Evolutionary conservation across 305 asterid species (phyloP).

Genomic region (Petunia hybrid): DNA sequence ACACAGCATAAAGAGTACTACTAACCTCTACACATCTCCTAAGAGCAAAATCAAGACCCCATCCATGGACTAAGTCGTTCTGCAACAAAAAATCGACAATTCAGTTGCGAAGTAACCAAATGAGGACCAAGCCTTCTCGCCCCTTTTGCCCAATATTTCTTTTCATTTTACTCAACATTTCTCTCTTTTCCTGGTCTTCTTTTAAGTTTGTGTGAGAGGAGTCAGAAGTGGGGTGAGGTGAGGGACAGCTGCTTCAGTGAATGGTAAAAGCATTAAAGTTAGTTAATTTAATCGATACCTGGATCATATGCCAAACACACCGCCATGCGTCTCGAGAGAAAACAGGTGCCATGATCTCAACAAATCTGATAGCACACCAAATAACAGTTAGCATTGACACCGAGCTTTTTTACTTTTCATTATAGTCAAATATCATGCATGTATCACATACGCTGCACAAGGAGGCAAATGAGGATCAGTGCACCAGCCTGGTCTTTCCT

Average conservation of each 20-base stretch:
- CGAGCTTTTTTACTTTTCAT: background rate
- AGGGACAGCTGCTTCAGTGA: background rate
- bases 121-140: background rate
- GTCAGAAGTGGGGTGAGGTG: background rate
- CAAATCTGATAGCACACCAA: slow-evolving; percentile 60
- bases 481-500: slow-evolving; percentile 93
- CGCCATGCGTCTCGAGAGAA: slow-evolving; percentile 96
- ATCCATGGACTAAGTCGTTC: slow-evolving; percentile 97
- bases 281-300: slow-evolving; percentile 47
- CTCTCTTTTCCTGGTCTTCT: background rate
- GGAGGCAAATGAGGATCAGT: slow-evolving; percentile 89
- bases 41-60: slow-evolving; percentile 99
- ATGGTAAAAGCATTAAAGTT: background rate
- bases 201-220: slow-evolving; percentile 18
- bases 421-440: background rate
- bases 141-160: background rate
- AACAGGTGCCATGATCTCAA: slow-evolving; percentile 98
- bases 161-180: slow-evolving; percentile 10
- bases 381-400: background rate
- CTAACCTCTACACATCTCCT: slow-evolving; percentile 90
- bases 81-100: slow-evolving; percentile 47
- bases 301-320: slow-evolving; percentile 95
- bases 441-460: slow-evolving; percentile 84
- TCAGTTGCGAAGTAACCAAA: background rate
- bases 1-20: background rate